Evolutionary conservation across 2,329 filamentous ascomycete genomes (phyloP).

Genomic region (Nothophaeocryptopus gaeumannii): DNA sequence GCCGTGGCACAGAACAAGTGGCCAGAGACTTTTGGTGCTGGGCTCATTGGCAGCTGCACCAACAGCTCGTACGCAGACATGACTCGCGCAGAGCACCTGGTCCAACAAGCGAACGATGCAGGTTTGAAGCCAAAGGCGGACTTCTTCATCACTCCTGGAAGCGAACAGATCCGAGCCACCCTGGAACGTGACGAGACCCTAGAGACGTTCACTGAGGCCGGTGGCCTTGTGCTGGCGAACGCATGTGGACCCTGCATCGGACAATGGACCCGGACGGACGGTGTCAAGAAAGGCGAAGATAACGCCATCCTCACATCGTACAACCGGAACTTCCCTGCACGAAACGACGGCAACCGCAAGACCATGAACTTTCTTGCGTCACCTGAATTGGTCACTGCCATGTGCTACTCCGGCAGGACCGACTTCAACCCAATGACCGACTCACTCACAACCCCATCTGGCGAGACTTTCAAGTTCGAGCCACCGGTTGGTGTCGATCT

Average conservation of each 20-base stretch:
- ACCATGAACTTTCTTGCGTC: slow-evolving; percentile 99
- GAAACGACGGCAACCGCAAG: slow-evolving; percentile 92
- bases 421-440: slow-evolving; percentile 97
- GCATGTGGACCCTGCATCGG: slow-evolving; percentile 73
- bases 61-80: slow-evolving; percentile 99
- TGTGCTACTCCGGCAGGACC: slow-evolving; percentile 87
- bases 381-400: slow-evolving; percentile 92
- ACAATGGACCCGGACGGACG: slow-evolving; percentile 91
- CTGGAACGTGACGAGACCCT: slow-evolving; percentile 86
- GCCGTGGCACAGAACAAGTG: slow-evolving; percentile 80
- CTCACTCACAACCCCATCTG: slow-evolving; percentile 72
- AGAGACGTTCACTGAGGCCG: slow-evolving; percentile 78
- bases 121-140: slow-evolving; percentile 84
- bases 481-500: slow-evolving; percentile 64
- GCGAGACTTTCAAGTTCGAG: slow-evolving; percentile 76
- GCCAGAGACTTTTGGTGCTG: slow-evolving; percentile 87
- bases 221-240: slow-evolving; percentile 87
- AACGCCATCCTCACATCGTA: slow-evolving; percentile 97
- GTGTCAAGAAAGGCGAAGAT: slow-evolving; percentile 74
- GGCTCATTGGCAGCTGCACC: slow-evolving; percentile 95
- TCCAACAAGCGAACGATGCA: slow-evolving; percentile 86
- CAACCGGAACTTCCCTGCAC: slow-evolving; percentile 96
- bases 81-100: slow-evolving; percentile 88
- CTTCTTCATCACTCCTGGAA: slow-evolving; percentile 95
- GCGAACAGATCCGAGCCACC: slow-evolving; percentile 94